Percentiles rank a stretch among this genome's conserved stretches.
Evolutionary conservation across 2,329 filamentous ascomycete species (phyloP).

Genomic region (Shiraia sp.): DNA sequence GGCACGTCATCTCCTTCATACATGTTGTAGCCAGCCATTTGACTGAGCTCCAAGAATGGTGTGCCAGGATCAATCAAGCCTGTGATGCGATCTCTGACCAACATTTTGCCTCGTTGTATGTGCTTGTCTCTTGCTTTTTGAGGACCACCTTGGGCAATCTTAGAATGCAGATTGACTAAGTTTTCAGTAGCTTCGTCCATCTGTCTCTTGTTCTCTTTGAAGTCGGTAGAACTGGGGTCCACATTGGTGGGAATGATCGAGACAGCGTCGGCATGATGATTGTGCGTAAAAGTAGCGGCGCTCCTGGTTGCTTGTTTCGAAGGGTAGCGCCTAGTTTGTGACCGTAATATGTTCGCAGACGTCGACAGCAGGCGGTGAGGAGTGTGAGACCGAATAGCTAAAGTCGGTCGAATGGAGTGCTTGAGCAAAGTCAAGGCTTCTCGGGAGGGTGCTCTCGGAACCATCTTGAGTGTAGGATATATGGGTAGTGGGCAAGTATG

Average conservation of each 20-base stretch:
- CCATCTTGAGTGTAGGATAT: conserved; percentile 22
- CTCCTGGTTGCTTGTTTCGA: conserved; percentile 17
- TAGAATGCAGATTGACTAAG: conserved; percentile 70
- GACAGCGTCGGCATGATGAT: conserved; percentile 80
- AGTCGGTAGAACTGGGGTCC: conserved; percentile 77
- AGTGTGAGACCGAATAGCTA: conserved; percentile 22
- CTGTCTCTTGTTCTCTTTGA: conserved; percentile 75
- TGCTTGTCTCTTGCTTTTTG: conserved; percentile 87
- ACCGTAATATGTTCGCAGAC: conserved; percentile 11
- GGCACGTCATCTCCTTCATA: conserved; percentile 88
- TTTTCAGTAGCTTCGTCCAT: conserved; percentile 74
- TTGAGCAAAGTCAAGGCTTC: conserved; percentile 41
- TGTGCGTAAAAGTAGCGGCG: conserved; percentile 78
- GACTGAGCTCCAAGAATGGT: conserved; percentile 88
- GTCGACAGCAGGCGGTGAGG: conserved; percentile 23
- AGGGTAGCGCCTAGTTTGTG: conserved; percentile 15
- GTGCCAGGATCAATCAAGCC: conserved; percentile 87
- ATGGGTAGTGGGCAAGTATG: not conserved
- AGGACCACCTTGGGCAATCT: conserved; percentile 75
- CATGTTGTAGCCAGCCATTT: conserved; percentile 83
- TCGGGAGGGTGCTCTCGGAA: conserved; percentile 38
- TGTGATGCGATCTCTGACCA: conserved; percentile 85
- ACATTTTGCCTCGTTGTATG: conserved; percentile 86
- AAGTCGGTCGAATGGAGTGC: conserved; percentile 33
- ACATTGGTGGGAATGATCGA: conserved; percentile 77